These are phyloP conservation scores for Exophiala aquamarina DNA, from an alignment of 2,329 filamentous ascomycete species.

Conservation along the genomic window DNA sequence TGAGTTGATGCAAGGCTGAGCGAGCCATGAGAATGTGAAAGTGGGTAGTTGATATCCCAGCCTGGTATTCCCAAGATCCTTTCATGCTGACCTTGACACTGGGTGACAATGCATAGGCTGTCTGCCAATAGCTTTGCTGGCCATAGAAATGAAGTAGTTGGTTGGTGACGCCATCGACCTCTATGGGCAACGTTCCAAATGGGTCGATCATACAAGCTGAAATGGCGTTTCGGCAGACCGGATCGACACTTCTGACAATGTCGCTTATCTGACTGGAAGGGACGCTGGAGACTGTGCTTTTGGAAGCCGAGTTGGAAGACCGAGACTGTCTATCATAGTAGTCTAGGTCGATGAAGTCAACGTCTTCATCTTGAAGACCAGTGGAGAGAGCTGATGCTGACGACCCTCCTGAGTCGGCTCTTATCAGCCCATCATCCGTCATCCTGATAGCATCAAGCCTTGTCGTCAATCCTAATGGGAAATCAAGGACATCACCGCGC, in stretches of 20 bases:
- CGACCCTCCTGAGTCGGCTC: no score
- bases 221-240: constrained; percentile 6
- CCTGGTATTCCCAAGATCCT: constrained; percentile 20
- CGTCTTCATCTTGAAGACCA: no score
- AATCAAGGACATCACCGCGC: no score
- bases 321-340: no score
- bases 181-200: constrained; percentile 13
- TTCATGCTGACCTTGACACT: constrained; percentile 17
- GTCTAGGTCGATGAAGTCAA: no score
- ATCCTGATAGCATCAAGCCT: no score
- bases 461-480: no score
- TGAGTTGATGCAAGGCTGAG: constrained; percentile 18
- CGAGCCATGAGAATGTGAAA: constrained; percentile 21
- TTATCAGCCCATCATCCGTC: no score
- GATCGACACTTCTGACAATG: not conserved
- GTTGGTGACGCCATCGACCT: constrained; percentile 16
- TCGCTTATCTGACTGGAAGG: no score
- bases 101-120: constrained; percentile 15
- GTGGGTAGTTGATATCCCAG: constrained; percentile 12
- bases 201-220: constrained; percentile 20
- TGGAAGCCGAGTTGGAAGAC: no score
- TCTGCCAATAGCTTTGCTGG: constrained; percentile 18
- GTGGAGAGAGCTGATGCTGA: no score
- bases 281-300: no score
- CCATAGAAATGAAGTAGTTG: constrained; percentile 19